Conservation (phyloP, 768 basidiomycete genomes). For the Neoboletus subvelutipes region DNA sequence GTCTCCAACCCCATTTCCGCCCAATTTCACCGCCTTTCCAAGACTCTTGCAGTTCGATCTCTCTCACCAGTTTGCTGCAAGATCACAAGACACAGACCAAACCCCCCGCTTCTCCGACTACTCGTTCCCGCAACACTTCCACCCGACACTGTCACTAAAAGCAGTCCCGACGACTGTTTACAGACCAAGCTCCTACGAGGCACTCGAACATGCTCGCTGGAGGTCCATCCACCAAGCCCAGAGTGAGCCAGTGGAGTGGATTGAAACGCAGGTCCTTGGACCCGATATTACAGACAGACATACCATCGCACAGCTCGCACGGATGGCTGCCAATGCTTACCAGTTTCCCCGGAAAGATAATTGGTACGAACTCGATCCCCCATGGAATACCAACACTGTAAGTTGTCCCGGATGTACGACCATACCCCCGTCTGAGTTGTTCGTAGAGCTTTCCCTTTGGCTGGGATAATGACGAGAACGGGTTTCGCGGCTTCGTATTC, state of each 20-base stretch:
- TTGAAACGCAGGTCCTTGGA: slow-evolving; percentile 57
- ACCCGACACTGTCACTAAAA: slow-evolving; percentile 35
- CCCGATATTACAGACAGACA: slow-evolving; percentile 80
- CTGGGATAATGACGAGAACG: slow-evolving; percentile 65
- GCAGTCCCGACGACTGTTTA: slow-evolving; percentile 53
- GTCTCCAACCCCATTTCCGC: background rate
- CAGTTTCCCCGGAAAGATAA: slow-evolving; percentile 62
- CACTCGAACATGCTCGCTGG: slow-evolving; percentile 51
- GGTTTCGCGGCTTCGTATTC: slow-evolving; percentile 91
- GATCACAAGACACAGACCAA: slow-evolving; percentile 6
- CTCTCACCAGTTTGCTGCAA: slow-evolving; percentile 12
- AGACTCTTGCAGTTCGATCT: slow-evolving; percentile 25
- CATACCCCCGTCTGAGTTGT: slow-evolving; percentile 7
- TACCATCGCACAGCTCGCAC: slow-evolving; percentile 78
- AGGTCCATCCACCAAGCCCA: slow-evolving; percentile 49
- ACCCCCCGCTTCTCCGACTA: slow-evolving; percentile 1
- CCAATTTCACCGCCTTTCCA: background rate
- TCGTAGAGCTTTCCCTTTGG: slow-evolving; percentile 76
- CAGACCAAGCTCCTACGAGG: slow-evolving; percentile 53
- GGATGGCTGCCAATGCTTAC: slow-evolving; percentile 92
- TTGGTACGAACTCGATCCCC: slow-evolving; percentile 79
- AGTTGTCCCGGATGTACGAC: slow-evolving; percentile 14
- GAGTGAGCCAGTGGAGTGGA: slow-evolving; percentile 65
- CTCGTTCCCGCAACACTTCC: slow-evolving; percentile 6
- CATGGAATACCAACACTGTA: slow-evolving; percentile 62